Evolutionary conservation across 176 grass and related monocot genomes (phyloP).

Genomic region (Bromus sterilis): DNA sequence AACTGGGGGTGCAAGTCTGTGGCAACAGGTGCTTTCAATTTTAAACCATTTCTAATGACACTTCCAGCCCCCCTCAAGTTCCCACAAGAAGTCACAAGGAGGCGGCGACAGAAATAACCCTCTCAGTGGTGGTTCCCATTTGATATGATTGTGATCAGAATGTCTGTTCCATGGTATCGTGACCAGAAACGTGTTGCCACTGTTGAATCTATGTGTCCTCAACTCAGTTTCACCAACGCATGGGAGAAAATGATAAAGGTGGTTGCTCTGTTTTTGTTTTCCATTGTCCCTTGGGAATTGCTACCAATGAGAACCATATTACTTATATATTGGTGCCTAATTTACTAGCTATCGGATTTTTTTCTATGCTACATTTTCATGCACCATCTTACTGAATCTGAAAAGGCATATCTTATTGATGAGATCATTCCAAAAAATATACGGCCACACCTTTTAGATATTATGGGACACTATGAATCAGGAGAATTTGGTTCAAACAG

Average conservation of each 20-base stretch:
- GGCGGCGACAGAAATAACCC: neutral
- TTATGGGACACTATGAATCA: constrained; percentile 40
- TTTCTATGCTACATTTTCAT: neutral
- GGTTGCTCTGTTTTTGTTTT: neutral
- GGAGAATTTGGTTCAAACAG: constrained; percentile 45
- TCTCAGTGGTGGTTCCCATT: neutral
- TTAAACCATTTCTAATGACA: constrained; percentile 10
- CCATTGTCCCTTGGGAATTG: neutral
- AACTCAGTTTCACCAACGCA: neutral
- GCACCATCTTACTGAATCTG: constrained; percentile 19
- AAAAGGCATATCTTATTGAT: constrained; percentile 61
- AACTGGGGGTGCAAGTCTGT: constrained; percentile 67
- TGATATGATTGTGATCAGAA: neutral
- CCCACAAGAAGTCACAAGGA: constrained; percentile 24
- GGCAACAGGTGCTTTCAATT: neutral
- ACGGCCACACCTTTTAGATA: constrained; percentile 54
- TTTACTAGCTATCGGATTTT: neutral
- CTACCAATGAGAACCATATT: neutral
- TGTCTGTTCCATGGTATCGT: too few species aligned
- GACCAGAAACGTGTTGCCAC: neutral
- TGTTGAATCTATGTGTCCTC: neutral
- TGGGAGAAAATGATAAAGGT: neutral
- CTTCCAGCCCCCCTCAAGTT: constrained; percentile 68
- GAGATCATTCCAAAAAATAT: constrained; percentile 78
- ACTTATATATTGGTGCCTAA: neutral